Base-by-base conservation (phyloP, 2,329 filamentous ascomycete genomes). In the Hortaea werneckii region DNA sequence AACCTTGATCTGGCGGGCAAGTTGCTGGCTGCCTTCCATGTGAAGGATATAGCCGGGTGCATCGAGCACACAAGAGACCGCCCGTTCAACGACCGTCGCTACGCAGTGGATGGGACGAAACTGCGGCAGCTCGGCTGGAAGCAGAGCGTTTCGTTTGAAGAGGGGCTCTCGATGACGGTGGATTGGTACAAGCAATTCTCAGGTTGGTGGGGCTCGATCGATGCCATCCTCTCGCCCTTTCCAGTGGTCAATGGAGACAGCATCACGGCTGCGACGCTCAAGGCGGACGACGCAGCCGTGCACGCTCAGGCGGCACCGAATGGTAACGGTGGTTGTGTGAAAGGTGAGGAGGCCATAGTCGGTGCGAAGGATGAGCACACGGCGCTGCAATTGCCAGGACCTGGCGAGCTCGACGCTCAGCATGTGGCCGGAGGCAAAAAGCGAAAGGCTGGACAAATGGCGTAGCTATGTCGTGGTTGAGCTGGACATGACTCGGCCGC, bases 31-130 rank as follows among this genome's bases (percentile, higher is more conserved):
- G 71, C 80, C 46, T 79, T 87, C 60, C 72, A 72, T 13, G 73
- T 84, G 47, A 65, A 69, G 5, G 67, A 75, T 48, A 66, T 70
- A 12, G 70, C 74, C 48, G 74, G 74, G 56, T 84, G 80, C 75
- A 77, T 89, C 55, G 79, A 83, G 63, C 83, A 86, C 65, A 87
- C 83, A 2, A 75, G 81, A 52, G 85, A 92, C 65, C 75, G 86
- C 13, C 85, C 85, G 0, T 90, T 85, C 68, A 87, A 87, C 64
- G 83, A 87, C 63, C 76, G 79, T 58, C 73, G 82, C 34, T 87
- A 87, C 58, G 81, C 81, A 8, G 79, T 86, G 2, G 80, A 87
- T 59, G 82, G 78, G 30, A 77, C 74, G 44, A 86, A 85, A 65
- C 72, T 87, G 53, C 69, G 76, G 35, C 66, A 73, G 50, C 70